Conservation (phyloP, 306 rosid genomes). For the cucumber (Cucumis sativus) region DNA sequence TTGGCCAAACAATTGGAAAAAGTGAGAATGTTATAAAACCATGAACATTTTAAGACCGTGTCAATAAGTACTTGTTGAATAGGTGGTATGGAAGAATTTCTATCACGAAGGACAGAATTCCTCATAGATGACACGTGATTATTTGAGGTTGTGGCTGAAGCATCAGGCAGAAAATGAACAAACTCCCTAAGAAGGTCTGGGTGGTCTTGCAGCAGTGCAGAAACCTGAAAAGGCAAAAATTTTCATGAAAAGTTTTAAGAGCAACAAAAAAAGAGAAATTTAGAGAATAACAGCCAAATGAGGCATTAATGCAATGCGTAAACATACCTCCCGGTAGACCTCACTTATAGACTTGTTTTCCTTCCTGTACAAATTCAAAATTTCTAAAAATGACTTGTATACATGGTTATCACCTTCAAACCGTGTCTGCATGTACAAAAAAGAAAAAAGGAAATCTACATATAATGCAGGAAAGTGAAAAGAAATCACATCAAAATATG, state of each 20-base stretch:
- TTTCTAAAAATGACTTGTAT: slow-evolving; percentile 88
- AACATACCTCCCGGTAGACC: slow-evolving; percentile 74
- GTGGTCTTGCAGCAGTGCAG: slow-evolving; percentile 63
- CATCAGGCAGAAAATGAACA: slow-evolving; percentile 82
- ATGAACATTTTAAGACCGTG: slow-evolving; percentile 18
- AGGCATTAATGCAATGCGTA: not conserved
- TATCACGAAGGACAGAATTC: slow-evolving; percentile 58
- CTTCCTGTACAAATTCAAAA: slow-evolving; percentile 92
- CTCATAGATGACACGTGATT: slow-evolving; percentile 42
- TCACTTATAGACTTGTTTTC: slow-evolving; percentile 88
- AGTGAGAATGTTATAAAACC: not conserved
- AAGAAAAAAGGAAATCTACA: not conserved
- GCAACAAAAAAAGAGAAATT: slow-evolving; percentile 1
- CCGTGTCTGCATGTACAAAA: slow-evolving; percentile 46
- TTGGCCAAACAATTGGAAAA: slow-evolving; percentile 7
- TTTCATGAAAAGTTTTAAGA: not conserved
- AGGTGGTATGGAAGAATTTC: slow-evolving; percentile 48
- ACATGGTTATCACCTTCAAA: slow-evolving; percentile 78
- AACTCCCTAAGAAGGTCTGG: slow-evolving; percentile 81
- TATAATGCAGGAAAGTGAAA: slow-evolving; percentile 5
- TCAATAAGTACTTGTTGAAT: slow-evolving; percentile 47
- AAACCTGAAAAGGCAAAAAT: slow-evolving; percentile 40
- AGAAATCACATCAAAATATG: not conserved
- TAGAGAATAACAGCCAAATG: not conserved
- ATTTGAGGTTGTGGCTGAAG: slow-evolving; percentile 54